phyloP scores from a whole-genome alignment of 2,329 filamentous ascomycete genomes.

The Epicoccum nigrum region DNA sequence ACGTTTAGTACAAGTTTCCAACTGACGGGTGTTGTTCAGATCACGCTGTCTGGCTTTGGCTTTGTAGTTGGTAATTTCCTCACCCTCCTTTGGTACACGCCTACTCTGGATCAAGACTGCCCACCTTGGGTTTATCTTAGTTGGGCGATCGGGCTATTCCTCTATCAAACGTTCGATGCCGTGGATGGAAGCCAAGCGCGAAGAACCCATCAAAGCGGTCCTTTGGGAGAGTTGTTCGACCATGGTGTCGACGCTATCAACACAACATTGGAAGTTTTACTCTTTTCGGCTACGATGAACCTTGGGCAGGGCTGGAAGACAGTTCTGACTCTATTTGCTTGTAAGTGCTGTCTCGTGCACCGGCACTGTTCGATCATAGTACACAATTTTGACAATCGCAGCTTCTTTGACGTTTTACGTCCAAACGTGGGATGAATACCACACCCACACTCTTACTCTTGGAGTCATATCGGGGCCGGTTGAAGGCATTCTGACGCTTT shows the following conservation, averaged over 20 bases:
- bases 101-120: slow-evolving; percentile 91
- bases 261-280: slow-evolving; percentile 87
- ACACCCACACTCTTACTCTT: slow-evolving; percentile 92
- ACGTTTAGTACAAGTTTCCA: no score
- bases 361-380: background rate
- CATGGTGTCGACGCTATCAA: slow-evolving; percentile 96
- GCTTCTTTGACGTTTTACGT: slow-evolving; percentile 95
- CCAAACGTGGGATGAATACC: slow-evolving; percentile 99
- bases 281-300: slow-evolving; percentile 92
- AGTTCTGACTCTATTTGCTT: slow-evolving; percentile 80
- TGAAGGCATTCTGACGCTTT: slow-evolving; percentile 87
- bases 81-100: slow-evolving; percentile 94
- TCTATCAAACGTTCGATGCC: slow-evolving; percentile 98
- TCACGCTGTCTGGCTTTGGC: slow-evolving; percentile 87
- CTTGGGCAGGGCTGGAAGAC: slow-evolving; percentile 92
- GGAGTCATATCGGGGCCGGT: slow-evolving; percentile 93
- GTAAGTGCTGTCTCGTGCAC: slow-evolving; percentile 52
- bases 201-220: slow-evolving; percentile 89
- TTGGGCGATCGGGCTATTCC: slow-evolving; percentile 86
- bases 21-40: slow-evolving; percentile 52
- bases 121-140: slow-evolving; percentile 93
- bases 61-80: slow-evolving; percentile 90
- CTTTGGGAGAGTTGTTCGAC: slow-evolving; percentile 94
- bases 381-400: slow-evolving; percentile 41
- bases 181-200: slow-evolving; percentile 93